Conservation (phyloP, 164 flowering plant genomes). For the Sextonia rubra region DNA sequence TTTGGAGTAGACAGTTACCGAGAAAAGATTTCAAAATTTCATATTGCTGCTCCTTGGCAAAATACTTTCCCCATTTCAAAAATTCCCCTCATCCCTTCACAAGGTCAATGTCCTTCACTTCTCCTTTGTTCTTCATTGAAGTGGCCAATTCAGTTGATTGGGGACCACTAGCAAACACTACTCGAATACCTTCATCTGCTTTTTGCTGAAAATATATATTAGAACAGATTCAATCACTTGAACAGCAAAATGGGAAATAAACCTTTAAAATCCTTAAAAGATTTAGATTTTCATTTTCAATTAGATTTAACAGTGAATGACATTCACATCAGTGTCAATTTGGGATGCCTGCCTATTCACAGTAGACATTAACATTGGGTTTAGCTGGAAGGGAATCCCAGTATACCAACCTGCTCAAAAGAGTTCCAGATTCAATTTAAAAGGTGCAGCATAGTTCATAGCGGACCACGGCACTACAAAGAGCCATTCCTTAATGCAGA, state of each 20-base stretch:
- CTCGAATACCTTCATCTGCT: background rate
- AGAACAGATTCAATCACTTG: too few relatives aligned
- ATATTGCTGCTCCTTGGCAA: background rate
- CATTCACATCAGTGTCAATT: background rate
- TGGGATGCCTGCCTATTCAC: background rate
- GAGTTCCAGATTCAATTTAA: too few relatives aligned
- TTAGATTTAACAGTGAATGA: too few relatives aligned
- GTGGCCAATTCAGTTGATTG: background rate
- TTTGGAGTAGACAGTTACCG: background rate
- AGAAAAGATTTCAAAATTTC: background rate
- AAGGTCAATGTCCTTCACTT: background rate
- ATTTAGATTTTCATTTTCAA: background rate
- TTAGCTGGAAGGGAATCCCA: too few relatives aligned
- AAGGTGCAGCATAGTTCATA: too few relatives aligned
- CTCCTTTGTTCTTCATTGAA: conserved; percentile 3
- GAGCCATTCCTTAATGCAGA: background rate
- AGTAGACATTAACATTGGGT: background rate
- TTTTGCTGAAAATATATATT: background rate
- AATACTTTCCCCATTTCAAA: background rate
- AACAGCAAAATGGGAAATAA: background rate
- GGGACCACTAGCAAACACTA: background rate
- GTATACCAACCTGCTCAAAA: too few relatives aligned
- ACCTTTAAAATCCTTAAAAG: background rate
- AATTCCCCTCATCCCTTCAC: background rate
- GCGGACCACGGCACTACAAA: too few relatives aligned